Conservation (phyloP, 1,139 yeast species). For the Kazachstania sp. region DNA sequence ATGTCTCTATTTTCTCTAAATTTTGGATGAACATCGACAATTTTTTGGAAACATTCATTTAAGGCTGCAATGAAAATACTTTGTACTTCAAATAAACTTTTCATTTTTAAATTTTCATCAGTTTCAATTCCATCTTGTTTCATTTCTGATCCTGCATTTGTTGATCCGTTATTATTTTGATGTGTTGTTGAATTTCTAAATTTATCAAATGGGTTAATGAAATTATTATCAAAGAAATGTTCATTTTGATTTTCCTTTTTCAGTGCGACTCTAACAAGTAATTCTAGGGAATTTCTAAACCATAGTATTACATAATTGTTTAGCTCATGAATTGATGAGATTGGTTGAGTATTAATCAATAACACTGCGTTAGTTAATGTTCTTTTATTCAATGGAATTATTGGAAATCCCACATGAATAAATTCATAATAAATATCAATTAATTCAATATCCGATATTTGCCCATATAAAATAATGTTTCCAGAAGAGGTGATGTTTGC, state of each 20-base stretch:
- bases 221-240: slow-evolving; percentile 13
- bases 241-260: slow-evolving; percentile 19
- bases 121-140: not conserved
- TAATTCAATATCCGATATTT: slow-evolving; percentile 26
- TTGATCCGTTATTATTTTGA: not conserved
- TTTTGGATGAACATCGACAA: slow-evolving; percentile 40
- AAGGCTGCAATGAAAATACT: slow-evolving; percentile 25
- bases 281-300: slow-evolving; percentile 44
- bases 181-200: not conserved
- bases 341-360: slow-evolving; percentile 30
- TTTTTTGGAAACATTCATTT: slow-evolving; percentile 35
- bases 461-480: slow-evolving; percentile 19
- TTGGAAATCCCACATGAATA: slow-evolving; percentile 49
- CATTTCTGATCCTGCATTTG: not conserved
- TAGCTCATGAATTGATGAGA: slow-evolving; percentile 34
- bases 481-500: not conserved
- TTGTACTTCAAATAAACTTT: slow-evolving; percentile 17
- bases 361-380: slow-evolving; percentile 32
- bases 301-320: slow-evolving; percentile 39
- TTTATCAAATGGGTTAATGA: slow-evolving; percentile 5
- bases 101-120: slow-evolving; percentile 1
- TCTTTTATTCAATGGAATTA: slow-evolving; percentile 44
- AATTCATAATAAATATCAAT: slow-evolving; percentile 42
- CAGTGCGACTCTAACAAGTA: slow-evolving; percentile 37
- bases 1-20: slow-evolving; percentile 30